Base-by-base conservation (phyloP, 2,329 filamentous ascomycete genomes). In the Cercospora sp. region DNA sequence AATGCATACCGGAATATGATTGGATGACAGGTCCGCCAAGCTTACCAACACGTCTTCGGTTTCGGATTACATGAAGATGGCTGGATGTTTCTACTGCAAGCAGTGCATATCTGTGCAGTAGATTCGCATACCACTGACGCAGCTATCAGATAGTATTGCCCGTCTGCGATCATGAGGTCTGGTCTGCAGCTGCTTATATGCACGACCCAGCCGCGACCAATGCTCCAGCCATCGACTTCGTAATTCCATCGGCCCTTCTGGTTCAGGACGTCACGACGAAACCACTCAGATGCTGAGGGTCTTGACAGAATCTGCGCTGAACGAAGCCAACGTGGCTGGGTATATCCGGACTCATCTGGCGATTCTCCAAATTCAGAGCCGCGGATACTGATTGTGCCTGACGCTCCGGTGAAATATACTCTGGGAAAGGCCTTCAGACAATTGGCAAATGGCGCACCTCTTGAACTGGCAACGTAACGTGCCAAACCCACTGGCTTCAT, bases 161-260 rank as follows among this genome's bases (percentile, higher is more conserved):
- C 53, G 30, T 58, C 53, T 58, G 53, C 26, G n/a, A 30, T 32
- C 53, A 34, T 21, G 26, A 30, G 30, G 16, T 30, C 53, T 58
- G 26, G 26, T n/a, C 30, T 34, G 53, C 53, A 57, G 53, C 53
- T 57, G 28, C 53, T 57, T 57, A 57, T 57, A 57, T 57, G 53
- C 53, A 57, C 24, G 21, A 28, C 24, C 53, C 53, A 57, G 28
- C 53, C 53, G 24, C 28, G 24, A 32, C 24, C 13, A 28, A n/a
- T 57, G 13, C 24, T 32, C 53, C 53, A 32, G 53, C 53, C 53
- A 57, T 24, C 28, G 24, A 32, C 3, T 49, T 24, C 43, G 43
- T 12, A 24, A 24, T 49, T 49, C 43, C 43, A 49, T 24, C 43
- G 18, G 5, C 43, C 43, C 43, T 49, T 49, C 43, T 24, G 43